phyloP scores from a whole-genome alignment of 768 basidiomycete genomes.

The Tubosaeta brunneosetosa region DNA sequence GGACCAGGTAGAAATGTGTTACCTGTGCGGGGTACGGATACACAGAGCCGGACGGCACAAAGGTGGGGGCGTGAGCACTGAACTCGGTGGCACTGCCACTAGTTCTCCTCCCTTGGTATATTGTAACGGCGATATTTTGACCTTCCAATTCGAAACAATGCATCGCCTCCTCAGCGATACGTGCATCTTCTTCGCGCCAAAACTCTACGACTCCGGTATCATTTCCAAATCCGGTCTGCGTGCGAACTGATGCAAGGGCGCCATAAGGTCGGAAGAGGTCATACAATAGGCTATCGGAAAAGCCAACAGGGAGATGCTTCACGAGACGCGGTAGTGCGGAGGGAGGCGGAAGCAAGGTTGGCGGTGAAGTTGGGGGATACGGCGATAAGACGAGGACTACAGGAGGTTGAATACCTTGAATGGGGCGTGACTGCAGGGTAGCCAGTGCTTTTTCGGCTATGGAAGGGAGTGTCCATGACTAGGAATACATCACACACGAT shows the following conservation, averaged over 20 bases:
- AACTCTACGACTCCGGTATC: conserved; percentile 81
- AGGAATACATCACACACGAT: conserved; percentile 4
- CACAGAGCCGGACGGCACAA: conserved; percentile 66
- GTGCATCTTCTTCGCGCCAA: conserved; percentile 84
- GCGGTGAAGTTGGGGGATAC: conserved; percentile 75
- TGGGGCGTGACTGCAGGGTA: conserved; percentile 70
- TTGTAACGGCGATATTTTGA: conserved; percentile 77
- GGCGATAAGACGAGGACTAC: conserved; percentile 71
- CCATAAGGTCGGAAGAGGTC: conserved; percentile 84
- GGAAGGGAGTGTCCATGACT: conserved; percentile 4
- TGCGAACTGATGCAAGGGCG: conserved; percentile 72
- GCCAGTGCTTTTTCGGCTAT: conserved; percentile 86
- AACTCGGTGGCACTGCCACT: conserved; percentile 59
- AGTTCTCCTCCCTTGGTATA: conserved; percentile 64
- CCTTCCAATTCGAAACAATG: conserved; percentile 82
- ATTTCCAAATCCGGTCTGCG: conserved; percentile 68
- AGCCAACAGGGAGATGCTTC: conserved; percentile 73
- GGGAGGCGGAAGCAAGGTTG: conserved; percentile 70
- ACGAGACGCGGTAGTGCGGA: conserved; percentile 75
- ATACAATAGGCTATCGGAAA: conserved; percentile 69
- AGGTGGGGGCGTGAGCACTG: conserved; percentile 67
- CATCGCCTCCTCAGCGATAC: conserved; percentile 72
- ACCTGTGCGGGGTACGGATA: conserved; percentile 65
- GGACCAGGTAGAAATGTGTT: conserved; percentile 11
- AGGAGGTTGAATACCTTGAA: conserved; percentile 56